Evolutionary conservation across 2,329 filamentous ascomycete genomes (phyloP), one percentile per base, ranked within the genome.

Genomic region (Trichocomaceae sp.): DNA sequence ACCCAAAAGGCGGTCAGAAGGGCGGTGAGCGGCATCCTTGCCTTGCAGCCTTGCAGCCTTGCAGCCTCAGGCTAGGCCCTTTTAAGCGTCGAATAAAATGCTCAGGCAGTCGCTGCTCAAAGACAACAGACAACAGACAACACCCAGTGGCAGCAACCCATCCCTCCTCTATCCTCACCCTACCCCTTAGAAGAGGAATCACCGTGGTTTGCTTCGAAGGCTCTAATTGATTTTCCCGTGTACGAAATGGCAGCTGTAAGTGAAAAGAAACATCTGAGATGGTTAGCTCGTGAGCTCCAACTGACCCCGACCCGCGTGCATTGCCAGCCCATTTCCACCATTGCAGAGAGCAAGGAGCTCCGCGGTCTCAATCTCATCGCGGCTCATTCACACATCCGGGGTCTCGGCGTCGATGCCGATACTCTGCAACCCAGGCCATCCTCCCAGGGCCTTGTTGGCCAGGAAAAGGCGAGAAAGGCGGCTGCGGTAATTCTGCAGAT

Each of bases 401-500:
- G 93, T 47, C 83, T 99, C 31, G 93, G 93, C 61, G 90, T 99
- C 64, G 91, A 97, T 78, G 78, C 84, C 57, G 90, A 95, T 68
- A 93, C 90, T 6, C 80, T 99, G 61, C 91, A 96, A 67, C 91
- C 93, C 19, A 85, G 92, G 57, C 74, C 82, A 26, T 81, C 87
- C 47, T 95, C 92, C 13, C 93, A 99, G 72, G 93, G 93, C 35
- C 83, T 99, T 5, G 92, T 99, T 8, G 93, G 93, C 46, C 93
- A 99, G 75, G 86, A 95, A 67, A 96, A 96, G 78, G 93, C 93
- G 55, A 86, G 93, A 58, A 97, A 96, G 75, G 93, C 93, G 9
- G 93, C 93, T 2, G 93, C 92, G 1, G 87, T 99, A 48, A 95
- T 99, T 65, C 77, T 99, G 58, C 90, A 96, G 77, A 99, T 99